Evolutionary conservation across 352 stramenopile species (phyloP).

Genomic region (Saprolegnia diclina): DNA sequence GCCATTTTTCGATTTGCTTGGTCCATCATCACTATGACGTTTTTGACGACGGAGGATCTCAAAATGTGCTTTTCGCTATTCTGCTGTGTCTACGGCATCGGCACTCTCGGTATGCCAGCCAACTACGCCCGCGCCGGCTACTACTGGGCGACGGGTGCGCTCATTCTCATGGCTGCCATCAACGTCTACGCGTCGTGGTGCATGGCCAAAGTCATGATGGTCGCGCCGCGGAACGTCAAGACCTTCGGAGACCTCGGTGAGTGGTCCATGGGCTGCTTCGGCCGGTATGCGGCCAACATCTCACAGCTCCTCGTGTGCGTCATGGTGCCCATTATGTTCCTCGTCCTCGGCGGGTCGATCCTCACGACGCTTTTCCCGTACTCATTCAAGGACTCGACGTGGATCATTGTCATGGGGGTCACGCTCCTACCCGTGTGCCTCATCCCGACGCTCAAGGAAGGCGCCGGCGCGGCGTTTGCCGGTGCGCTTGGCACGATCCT

Average conservation of each 20-base stretch:
- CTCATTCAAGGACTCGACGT: slow-evolving; percentile 20
- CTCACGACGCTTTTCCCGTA: slow-evolving; percentile 22
- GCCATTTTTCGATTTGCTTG: slow-evolving; percentile 17
- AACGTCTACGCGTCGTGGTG: slow-evolving; percentile 26
- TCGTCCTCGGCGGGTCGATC: slow-evolving; percentile 27
- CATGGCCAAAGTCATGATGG: slow-evolving; percentile 29
- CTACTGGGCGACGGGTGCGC: slow-evolving; percentile 2
- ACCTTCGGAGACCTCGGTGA: slow-evolving; percentile 30
- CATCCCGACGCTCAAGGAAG: slow-evolving; percentile 30
- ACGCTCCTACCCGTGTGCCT: slow-evolving; percentile 28
- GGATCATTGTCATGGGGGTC: slow-evolving; percentile 30
- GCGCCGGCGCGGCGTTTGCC: slow-evolving; percentile 21
- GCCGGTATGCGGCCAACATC: slow-evolving; percentile 19
- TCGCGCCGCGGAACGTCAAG: slow-evolving; percentile 18
- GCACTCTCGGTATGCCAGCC: slow-evolving; percentile 27
- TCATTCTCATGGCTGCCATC: slow-evolving; percentile 28
- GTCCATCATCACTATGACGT: slow-evolving; percentile 1
- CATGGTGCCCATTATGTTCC: slow-evolving; percentile 27
- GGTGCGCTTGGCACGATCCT: slow-evolving; percentile 28
- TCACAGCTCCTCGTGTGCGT: slow-evolving; percentile 29
- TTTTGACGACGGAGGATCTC: slow-evolving; percentile 25
- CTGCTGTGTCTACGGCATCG: slow-evolving; percentile 30
- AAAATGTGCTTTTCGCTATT: slow-evolving; percentile 28
- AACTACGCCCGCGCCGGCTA: slow-evolving; percentile 28
- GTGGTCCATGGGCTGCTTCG: slow-evolving; percentile 24